A percentile compares a stretch with the other conserved stretches of the same genome.
These are phyloP conservation scores for Apiotrichum gracile DNA, from an alignment of 1,284 basidiomycete species.

Conservation along the genomic window DNA sequence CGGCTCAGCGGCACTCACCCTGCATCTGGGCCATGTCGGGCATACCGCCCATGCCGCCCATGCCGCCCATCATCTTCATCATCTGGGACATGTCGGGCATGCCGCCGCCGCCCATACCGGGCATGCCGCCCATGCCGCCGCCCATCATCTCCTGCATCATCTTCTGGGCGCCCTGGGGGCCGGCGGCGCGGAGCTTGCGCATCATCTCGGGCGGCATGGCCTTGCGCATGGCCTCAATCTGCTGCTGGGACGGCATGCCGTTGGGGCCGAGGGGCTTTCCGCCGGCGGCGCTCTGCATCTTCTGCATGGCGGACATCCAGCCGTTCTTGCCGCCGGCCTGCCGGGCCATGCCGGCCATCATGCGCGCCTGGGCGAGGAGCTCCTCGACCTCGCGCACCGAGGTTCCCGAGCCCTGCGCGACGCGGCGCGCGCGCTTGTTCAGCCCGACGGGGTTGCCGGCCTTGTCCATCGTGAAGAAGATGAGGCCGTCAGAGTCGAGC, in stretches of 20 bases:
- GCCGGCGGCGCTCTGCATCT: slow-evolving; percentile 78
- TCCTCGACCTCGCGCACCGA: slow-evolving; percentile 96
- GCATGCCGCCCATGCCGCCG: slow-evolving; percentile 46
- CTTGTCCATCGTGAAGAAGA: slow-evolving; percentile 69
- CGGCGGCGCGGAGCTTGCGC: slow-evolving; percentile 69
- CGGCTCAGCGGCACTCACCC: slow-evolving; percentile 17
- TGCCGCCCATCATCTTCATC: slow-evolving; percentile 8
- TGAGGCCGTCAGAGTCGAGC: slow-evolving; percentile 89
- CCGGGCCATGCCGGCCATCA: slow-evolving; percentile 97
- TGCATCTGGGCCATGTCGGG: slow-evolving; percentile 49
- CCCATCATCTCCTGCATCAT: slow-evolving; percentile 97
- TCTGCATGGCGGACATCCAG: slow-evolving; percentile 81
- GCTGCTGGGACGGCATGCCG: slow-evolving; percentile 83
- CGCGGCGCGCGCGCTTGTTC: slow-evolving; percentile 79
- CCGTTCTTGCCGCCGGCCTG: slow-evolving; percentile 95
- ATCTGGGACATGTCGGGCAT: slow-evolving; percentile 11
- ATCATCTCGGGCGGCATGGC: slow-evolving; percentile 84
- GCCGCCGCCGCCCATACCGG: slow-evolving; percentile 23
- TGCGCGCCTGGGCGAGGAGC: slow-evolving; percentile 85
- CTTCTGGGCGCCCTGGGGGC: slow-evolving; percentile 77
- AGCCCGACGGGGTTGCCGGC: slow-evolving; percentile 73
- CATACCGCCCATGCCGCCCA: slow-evolving; percentile 54
- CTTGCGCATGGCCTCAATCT: slow-evolving; percentile 86
- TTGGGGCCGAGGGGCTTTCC: slow-evolving; percentile 75
- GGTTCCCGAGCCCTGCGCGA: slow-evolving; percentile 92